Conservation (phyloP, 805 yeast genomes). For the Starmera pachycereana region DNA sequence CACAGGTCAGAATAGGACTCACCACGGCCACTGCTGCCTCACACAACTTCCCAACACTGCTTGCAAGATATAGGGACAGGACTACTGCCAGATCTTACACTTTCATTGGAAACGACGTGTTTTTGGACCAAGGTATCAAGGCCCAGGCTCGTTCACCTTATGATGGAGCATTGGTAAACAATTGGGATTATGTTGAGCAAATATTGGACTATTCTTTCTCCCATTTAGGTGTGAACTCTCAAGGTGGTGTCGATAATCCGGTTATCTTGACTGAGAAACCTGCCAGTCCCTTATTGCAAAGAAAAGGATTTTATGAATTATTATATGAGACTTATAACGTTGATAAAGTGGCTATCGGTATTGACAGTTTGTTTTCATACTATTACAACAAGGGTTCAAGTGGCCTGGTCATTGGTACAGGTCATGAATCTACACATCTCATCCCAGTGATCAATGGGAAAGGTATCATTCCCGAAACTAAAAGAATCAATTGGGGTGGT, state of each 20-base stretch:
- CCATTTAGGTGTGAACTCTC: constrained; percentile 57
- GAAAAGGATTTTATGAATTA: constrained; percentile 68
- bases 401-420: constrained; percentile 78
- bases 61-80: constrained; percentile 74
- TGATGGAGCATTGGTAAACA: constrained; percentile 79
- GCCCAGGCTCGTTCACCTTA: constrained; percentile 69
- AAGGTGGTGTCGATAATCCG: constrained; percentile 60
- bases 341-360: constrained; percentile 69
- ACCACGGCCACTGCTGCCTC: constrained; percentile 37
- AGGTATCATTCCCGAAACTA: constrained; percentile 56
- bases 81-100: constrained; percentile 52
- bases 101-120: constrained; percentile 75
- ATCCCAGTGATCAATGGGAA: constrained; percentile 72
- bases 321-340: constrained; percentile 75
- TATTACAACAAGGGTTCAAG: constrained; percentile 45
- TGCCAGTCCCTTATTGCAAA: constrained; percentile 59
- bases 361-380: constrained; percentile 74
- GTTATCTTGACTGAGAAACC: constrained; percentile 70
- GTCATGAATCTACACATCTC: constrained; percentile 72
- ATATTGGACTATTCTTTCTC: constrained; percentile 77
- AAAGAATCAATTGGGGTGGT: constrained; percentile 91
- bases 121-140: constrained; percentile 57
- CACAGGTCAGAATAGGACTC: constrained; percentile 48
- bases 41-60: constrained; percentile 55
- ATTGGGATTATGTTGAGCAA: constrained; percentile 86